Conservation (phyloP, 345 rosid species). For the Rhodamnia argentea region DNA sequence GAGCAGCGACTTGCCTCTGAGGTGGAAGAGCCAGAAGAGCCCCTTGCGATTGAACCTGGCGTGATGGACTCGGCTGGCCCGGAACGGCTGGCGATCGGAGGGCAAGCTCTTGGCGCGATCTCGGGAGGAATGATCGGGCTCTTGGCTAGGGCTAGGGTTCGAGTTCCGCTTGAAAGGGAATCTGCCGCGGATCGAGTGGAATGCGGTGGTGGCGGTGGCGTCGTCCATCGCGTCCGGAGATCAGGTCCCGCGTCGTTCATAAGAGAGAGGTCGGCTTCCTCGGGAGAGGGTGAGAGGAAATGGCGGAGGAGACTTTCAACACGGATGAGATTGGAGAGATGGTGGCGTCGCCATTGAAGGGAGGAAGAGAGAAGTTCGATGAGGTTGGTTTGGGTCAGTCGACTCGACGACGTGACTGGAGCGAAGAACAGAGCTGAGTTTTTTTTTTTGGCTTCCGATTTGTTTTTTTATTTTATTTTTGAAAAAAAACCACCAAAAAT, state of each 20-base stretch:
- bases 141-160: conserved; percentile 14
- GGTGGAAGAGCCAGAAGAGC: conserved; percentile 29
- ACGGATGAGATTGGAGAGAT: background rate
- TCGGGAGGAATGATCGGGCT: conserved; percentile 15
- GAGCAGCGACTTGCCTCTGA: conserved; percentile 53
- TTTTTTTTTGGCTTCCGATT: background rate
- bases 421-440: background rate
- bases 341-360: background rate
- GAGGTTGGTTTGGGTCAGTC: background rate
- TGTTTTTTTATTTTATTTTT: too few relatives aligned
- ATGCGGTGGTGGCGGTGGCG: conserved; percentile 2
- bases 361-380: background rate
- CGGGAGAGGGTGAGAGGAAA: too few relatives aligned
- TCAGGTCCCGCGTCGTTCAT: background rate
- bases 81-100: conserved; percentile 4
- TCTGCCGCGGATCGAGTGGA: conserved; percentile 55
- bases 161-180: conserved; percentile 49
- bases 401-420: background rate
- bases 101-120: conserved; percentile 22
- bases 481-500: too few relatives aligned
- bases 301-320: background rate
- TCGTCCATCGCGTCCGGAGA: conserved; percentile 2
- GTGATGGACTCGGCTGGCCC: conserved; percentile 21
- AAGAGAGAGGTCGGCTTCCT: background rate
- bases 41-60: conserved; percentile 49